phyloP scores from a whole-genome alignment of 176 grass and related monocot genomes.

The Ensete ventricosum region DNA sequence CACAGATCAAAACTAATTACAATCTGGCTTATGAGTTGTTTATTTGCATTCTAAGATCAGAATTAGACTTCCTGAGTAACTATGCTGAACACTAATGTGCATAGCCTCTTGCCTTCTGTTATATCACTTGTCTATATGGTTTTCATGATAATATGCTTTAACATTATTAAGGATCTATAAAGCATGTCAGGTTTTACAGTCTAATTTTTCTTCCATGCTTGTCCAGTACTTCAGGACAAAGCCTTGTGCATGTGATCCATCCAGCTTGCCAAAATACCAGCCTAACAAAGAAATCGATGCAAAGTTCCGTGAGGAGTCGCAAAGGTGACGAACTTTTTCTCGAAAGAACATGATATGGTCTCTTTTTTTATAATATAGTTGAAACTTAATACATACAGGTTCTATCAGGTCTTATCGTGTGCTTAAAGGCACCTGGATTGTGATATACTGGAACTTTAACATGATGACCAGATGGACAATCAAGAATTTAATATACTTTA shows the following conservation, averaged over 20 bases:
- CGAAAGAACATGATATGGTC: too few relatives aligned
- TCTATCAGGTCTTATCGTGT: too few relatives aligned
- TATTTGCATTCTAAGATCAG: too few relatives aligned
- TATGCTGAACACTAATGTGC: too few relatives aligned
- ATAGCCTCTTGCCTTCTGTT: too few relatives aligned
- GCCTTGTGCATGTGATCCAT: conserved; percentile 52
- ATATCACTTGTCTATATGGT: not conserved
- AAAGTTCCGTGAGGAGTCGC: conserved; percentile 39
- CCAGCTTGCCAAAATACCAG: conserved; percentile 71
- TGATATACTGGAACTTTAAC: not conserved
- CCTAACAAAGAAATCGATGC: conserved; percentile 95
- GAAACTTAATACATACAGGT: too few relatives aligned
- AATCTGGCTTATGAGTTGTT: too few relatives aligned
- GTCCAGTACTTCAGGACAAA: conserved; percentile 63
- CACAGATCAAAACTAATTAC: too few relatives aligned
- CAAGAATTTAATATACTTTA: too few relatives aligned
- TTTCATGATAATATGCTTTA: not conserved
- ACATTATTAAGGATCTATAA: not conserved
- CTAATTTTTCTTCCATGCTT: conserved; percentile 14
- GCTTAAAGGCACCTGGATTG: not conserved
- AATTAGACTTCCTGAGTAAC: too few relatives aligned
- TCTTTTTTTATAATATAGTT: not conserved
- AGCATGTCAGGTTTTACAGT: not conserved
- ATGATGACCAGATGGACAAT: too few relatives aligned
- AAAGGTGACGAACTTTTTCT: not conserved